phyloP scores from a whole-genome alignment of 257 asterid species.

The Nicotiana tomentosiformis region DNA sequence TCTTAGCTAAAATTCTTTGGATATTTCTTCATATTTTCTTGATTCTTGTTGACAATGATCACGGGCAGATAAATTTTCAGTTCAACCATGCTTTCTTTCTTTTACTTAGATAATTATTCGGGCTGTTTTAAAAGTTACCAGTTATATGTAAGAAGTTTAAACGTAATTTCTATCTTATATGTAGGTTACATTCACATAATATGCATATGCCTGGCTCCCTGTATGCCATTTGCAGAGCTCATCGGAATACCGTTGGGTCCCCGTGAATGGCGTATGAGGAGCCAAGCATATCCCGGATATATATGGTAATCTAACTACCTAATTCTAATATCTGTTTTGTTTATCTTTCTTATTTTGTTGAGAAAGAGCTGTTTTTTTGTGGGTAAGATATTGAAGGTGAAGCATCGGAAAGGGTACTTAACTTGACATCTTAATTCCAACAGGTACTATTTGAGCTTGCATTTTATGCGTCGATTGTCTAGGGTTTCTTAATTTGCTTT shows the following conservation, averaged over 20 bases:
- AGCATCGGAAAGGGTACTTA: not conserved
- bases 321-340: not conserved
- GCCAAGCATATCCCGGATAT: slow-evolving; percentile 73
- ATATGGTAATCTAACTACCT: not conserved
- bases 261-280: slow-evolving; percentile 99
- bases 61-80: not conserved
- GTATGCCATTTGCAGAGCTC: slow-evolving; percentile 97
- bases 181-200: not conserved
- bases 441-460: not conserved
- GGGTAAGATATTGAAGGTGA: not conserved
- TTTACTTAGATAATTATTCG: too few species aligned
- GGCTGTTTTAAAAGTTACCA: too few species aligned
- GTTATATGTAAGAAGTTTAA: too few species aligned
- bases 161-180: not conserved
- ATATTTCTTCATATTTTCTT: too few species aligned
- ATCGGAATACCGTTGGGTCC: slow-evolving; percentile 61
- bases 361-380: not conserved
- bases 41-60: too few species aligned
- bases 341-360: not conserved
- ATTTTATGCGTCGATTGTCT: not conserved
- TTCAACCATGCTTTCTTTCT: not conserved
- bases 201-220: slow-evolving; percentile 99
- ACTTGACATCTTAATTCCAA: too few species aligned
- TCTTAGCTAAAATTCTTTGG: slow-evolving; percentile 10
- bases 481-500: not conserved